Percentiles rank a stretch among this genome's conserved stretches.
phyloP scores from a whole-genome alignment of 495 filamentous ascomycete species.

The Penicillium samsonianum region DNA sequence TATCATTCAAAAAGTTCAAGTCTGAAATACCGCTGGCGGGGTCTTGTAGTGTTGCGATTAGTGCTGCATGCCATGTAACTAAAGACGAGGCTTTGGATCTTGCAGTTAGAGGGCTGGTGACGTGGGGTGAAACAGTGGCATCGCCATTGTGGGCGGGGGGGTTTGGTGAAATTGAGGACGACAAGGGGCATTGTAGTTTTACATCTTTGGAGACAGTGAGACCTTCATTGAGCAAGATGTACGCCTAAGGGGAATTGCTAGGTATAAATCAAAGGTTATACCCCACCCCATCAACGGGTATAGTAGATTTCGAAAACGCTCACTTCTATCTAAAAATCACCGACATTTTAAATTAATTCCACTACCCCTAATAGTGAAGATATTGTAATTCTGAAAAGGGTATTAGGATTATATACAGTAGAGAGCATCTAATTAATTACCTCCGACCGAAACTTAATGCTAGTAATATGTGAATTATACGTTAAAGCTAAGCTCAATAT shows the following conservation, averaged over 20 bases:
- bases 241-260: neutral
- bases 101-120: neutral
- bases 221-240: constrained; percentile 17
- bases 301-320: too few relatives aligned
- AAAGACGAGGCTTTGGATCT: constrained; percentile 2
- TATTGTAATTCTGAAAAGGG: too few relatives aligned
- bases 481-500: too few relatives aligned
- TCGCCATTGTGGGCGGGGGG: neutral
- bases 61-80: constrained; percentile 32
- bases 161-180: neutral
- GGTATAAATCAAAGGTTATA: too few relatives aligned
- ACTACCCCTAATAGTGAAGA: too few relatives aligned
- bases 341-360: too few relatives aligned
- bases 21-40: constrained; percentile 43
- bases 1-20: constrained; percentile 27
- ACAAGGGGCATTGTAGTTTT: constrained; percentile 20
- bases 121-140: constrained; percentile 15
- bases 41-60: constrained; percentile 47
- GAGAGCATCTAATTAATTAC: too few relatives aligned
- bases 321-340: too few relatives aligned
- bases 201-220: constrained; percentile 6
- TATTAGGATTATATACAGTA: too few relatives aligned
- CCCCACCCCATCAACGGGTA: too few relatives aligned
- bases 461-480: too few relatives aligned
- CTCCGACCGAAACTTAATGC: too few relatives aligned